Evolutionary conservation across 495 filamentous ascomycete species (phyloP), one percentile per base, ranked within the genome.

Genomic region (Podospora pseudopauciseta): DNA sequence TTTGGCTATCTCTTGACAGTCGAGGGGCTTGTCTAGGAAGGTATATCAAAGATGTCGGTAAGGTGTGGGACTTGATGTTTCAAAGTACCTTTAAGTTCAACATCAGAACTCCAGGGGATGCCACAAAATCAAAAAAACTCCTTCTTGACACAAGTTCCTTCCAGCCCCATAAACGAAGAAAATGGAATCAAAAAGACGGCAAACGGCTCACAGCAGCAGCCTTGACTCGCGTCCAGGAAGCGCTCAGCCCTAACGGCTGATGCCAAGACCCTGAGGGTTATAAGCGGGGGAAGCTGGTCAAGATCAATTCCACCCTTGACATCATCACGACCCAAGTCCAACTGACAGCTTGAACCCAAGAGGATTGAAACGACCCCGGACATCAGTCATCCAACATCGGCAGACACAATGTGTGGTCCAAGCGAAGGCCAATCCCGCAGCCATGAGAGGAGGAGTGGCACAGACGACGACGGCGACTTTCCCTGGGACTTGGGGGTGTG

Each of bases 401-500:
- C 56, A 58, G n/a, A 61, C 20, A 57, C 53, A 34, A 69, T 69
- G 68, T 69, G 68, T n/a, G 64, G 65, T 19, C 49, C 66, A 6
- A 65, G 59, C 54, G 39, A 30, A 57, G 18, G 39, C 39, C 39
- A 53, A 18, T 9, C 59, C 18, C 59, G 15, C 16, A 13, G 15
- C 28, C 7, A 27, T 61, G 23, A 18, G 27, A 2, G 27, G 55
- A 15, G 55, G 54, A 26, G 15, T 49, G 68, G 20, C n/a, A 58
- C 5, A 1, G 56, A 57, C 26, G 56, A 57, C 26, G 27, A 44
- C 11, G 64, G 79, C 39, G 69, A 73, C 32, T 86, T 97, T 68
- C 94, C 93, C 3, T 99, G 95, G 95, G 85, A 91, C 54, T 72
- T 93, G 9, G 93, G 93, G 28, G 86, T 94, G 63, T 92, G 86